Evolutionary conservation across 331 rosid species (phyloP).

Genomic region (Acacia pycnantha): DNA sequence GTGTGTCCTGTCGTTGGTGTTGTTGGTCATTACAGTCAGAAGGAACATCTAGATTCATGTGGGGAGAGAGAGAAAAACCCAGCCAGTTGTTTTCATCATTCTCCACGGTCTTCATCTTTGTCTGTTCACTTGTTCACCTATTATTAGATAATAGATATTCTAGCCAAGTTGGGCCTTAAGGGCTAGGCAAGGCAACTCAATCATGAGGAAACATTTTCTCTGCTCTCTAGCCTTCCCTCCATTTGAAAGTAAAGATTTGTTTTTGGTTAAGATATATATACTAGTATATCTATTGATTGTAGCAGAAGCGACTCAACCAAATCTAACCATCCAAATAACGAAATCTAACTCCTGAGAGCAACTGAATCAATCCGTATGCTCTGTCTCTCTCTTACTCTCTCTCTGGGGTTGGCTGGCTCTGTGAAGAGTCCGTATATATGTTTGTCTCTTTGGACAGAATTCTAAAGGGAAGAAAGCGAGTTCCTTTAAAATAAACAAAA

Average conservation of each 20-base stretch:
- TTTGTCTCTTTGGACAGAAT: slow-evolving; percentile 35
- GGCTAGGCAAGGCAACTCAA: slow-evolving; percentile 40
- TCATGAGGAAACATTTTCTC: slow-evolving; percentile 36
- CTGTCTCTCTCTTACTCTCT: too few relatives aligned
- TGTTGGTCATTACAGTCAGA: slow-evolving; percentile 41
- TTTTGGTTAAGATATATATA: neutral
- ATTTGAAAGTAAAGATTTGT: slow-evolving; percentile 30
- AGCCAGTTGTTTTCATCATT: slow-evolving; percentile 71
- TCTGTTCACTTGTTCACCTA: neutral
- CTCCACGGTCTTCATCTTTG: slow-evolving; percentile 64
- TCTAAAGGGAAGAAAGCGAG: slow-evolving; percentile 32
- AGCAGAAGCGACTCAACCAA: slow-evolving; percentile 34
- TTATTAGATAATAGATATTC: neutral
- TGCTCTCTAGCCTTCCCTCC: neutral
- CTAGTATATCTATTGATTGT: slow-evolving; percentile 29
- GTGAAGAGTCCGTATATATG: slow-evolving; percentile 27
- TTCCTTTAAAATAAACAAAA: slow-evolving; percentile 75
- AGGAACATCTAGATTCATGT: slow-evolving; percentile 78
- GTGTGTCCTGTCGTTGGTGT: slow-evolving; percentile 28
- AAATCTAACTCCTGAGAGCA: slow-evolving; percentile 39
- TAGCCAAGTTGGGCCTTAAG: neutral
- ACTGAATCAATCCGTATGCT: slow-evolving; percentile 41
- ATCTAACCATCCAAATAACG: slow-evolving; percentile 34
- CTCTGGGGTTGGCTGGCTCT: neutral
- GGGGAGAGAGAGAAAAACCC: slow-evolving; percentile 91